Evolutionary conservation across 2,329 filamentous ascomycete genomes (phyloP).

Genomic region (Pseudocercospora fuligena): DNA sequence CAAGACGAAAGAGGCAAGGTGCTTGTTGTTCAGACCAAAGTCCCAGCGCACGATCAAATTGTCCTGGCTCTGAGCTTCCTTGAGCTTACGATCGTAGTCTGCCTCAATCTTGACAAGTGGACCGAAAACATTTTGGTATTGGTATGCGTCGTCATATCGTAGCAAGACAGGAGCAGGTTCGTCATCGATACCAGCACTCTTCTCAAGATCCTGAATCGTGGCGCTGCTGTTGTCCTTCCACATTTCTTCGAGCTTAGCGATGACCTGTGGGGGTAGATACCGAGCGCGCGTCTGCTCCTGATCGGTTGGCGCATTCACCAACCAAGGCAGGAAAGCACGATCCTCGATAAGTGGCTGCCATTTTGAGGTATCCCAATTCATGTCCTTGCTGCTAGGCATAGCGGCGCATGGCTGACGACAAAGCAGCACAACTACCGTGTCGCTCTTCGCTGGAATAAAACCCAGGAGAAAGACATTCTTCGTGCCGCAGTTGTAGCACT

Average conservation of each 20-base stretch:
- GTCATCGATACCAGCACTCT: conserved; percentile 88
- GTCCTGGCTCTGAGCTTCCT: conserved; percentile 97
- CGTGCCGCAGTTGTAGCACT: conserved; percentile 99
- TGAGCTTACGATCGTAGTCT: conserved; percentile 98
- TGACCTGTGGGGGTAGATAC: conserved; percentile 90
- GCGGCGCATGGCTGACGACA: conserved; percentile 96
- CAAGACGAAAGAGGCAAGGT: conserved; percentile 90
- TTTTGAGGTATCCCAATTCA: conserved; percentile 98
- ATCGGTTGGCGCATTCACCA: conserved; percentile 85
- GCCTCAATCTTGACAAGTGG: conserved; percentile 98
- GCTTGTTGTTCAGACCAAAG: conserved; percentile 94
- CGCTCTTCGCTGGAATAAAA: conserved; percentile 97
- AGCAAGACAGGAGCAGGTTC: conserved; percentile 91
- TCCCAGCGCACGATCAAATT: conserved; percentile 94
- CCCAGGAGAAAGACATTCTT: conserved; percentile 98
- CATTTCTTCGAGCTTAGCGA: conserved; percentile 94
- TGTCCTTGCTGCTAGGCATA: conserved; percentile 94
- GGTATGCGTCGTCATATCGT: conserved; percentile 95
- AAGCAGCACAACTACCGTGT: conserved; percentile 94
- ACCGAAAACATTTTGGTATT: conserved; percentile 98
- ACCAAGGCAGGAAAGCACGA: conserved; percentile 91
- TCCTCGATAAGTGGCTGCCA: conserved; percentile 99
- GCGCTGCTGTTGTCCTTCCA: conserved; percentile 95
- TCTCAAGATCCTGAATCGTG: conserved; percentile 89
- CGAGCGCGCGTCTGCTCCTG: conserved; percentile 94